phyloP scores from a whole-genome alignment of 1,284 basidiomycete species.

The Fomitopsis betulina region DNA sequence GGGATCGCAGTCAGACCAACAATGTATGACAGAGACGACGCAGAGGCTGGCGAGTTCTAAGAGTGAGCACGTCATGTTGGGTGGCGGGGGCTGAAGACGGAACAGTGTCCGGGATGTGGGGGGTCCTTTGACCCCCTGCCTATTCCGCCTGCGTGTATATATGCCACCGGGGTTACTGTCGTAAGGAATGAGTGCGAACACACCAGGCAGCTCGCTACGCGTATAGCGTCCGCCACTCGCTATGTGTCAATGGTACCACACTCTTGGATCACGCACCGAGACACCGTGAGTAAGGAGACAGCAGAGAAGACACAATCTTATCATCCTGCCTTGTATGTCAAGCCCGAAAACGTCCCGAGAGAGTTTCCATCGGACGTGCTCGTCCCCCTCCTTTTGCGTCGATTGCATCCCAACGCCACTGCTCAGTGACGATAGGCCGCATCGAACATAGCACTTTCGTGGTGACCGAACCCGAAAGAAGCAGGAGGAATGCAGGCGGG shows the following conservation, averaged over 20 bases:
- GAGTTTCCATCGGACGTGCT: background rate
- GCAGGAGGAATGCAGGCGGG: background rate
- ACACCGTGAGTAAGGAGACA: background rate
- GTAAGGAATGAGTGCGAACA: background rate
- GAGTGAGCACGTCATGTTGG: background rate
- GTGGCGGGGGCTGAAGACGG: background rate
- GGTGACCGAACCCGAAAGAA: background rate
- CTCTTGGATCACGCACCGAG: background rate
- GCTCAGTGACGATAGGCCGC: background rate
- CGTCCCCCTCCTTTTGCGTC: background rate
- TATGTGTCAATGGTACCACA: background rate
- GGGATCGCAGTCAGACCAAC: slow-evolving; percentile 12
- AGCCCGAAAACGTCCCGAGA: background rate
- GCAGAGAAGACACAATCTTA: slow-evolving; percentile 2
- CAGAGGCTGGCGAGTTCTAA: background rate
- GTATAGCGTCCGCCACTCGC: slow-evolving; percentile 1
- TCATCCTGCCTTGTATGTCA: slow-evolving; percentile 2
- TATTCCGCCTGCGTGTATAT: background rate
- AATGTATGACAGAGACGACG: slow-evolving; percentile 1
- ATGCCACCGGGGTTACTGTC: background rate
- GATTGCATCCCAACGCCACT: background rate
- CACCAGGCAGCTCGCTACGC: background rate
- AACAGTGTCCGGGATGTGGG: background rate
- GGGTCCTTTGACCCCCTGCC: background rate
- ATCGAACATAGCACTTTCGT: background rate